phyloP scores from a whole-genome alignment of 371 early-diverging fungal genomes.

The Quaeritorhiza haematococci region DNA sequence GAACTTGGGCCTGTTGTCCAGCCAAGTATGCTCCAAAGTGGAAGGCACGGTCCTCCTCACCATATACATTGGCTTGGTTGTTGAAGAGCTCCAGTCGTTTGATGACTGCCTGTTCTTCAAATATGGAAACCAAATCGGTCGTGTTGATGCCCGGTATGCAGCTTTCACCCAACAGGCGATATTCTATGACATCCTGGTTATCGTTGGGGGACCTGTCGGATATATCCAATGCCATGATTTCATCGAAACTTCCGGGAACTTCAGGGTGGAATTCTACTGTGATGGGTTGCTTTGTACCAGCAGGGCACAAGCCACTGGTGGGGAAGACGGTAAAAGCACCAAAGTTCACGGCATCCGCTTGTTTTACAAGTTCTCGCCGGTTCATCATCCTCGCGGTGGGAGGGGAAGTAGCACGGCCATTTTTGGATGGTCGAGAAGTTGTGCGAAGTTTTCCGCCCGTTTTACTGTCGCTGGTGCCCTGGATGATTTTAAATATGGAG shows the following conservation, averaged over 20 bases:
- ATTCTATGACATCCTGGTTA: conserved; percentile 43
- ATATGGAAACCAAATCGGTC: conserved; percentile 44
- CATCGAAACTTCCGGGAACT: conserved; percentile 45
- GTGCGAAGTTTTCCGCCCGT: conserved; percentile 2
- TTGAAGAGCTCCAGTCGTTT: conserved; percentile 47
- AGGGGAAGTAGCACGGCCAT: conserved; percentile 28
- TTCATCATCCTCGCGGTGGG: conserved; percentile 31
- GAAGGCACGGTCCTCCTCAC: conserved; percentile 51
- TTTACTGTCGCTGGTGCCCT: conserved; percentile 25
- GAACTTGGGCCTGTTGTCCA: conserved; percentile 44
- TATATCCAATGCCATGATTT: conserved; percentile 50
- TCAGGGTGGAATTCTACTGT: conserved; percentile 57
- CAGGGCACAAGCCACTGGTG: conserved; percentile 33
- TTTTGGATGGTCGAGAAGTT: conserved; percentile 30
- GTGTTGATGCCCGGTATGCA: conserved; percentile 55
- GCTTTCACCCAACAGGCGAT: conserved; percentile 46
- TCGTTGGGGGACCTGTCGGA: conserved; percentile 43
- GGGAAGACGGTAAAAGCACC: conserved; percentile 55
- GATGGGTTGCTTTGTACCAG: conserved; percentile 46
- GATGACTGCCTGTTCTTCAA: conserved; percentile 52
- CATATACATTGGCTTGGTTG: conserved; percentile 39
- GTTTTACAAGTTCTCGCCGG: conserved; percentile 42
- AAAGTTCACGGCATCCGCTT: conserved; percentile 42
- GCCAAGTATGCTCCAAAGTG: conserved; percentile 49
- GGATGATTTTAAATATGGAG: conserved; percentile 42